These are phyloP conservation scores for Candida ficus DNA, from an alignment of 805 yeast species.

Conservation along the genomic window DNA sequence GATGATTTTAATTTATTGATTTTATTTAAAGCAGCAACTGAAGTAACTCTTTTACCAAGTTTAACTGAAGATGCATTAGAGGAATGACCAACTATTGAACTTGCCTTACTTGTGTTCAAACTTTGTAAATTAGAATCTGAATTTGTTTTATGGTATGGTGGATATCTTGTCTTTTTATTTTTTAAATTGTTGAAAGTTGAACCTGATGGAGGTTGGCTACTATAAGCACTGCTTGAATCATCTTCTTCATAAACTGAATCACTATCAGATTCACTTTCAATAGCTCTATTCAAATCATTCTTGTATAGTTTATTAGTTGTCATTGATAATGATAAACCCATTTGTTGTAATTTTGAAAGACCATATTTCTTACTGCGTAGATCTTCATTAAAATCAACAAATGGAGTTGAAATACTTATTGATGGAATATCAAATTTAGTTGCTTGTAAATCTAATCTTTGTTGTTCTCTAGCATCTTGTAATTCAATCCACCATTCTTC, in stretches of 20 bases:
- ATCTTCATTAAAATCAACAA: conserved; percentile 17
- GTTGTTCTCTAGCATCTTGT: conserved; percentile 46
- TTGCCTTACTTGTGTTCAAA: not conserved
- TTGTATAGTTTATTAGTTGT: conserved; percentile 49
- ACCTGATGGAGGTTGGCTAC: conserved; percentile 7
- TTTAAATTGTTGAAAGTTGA: not conserved
- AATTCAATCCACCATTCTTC: conserved; percentile 87
- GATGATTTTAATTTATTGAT: conserved; percentile 16
- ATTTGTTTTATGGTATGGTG: not conserved
- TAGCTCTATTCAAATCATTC: conserved; percentile 22
- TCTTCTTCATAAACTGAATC: conserved; percentile 23
- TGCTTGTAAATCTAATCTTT: conserved; percentile 13
- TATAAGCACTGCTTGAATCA: conserved; percentile 18
- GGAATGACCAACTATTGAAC: too few species aligned
- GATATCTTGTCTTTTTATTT: too few species aligned
- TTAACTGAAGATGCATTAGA: not conserved
- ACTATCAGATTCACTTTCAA: conserved; percentile 25
- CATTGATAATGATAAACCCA: conserved; percentile 79
- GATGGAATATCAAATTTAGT: conserved; percentile 30
- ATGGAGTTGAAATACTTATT: conserved; percentile 27
- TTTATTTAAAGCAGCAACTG: conserved; percentile 10
- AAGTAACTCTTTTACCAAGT: not conserved
- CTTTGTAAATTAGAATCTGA: not conserved
- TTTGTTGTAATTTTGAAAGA: conserved; percentile 62
- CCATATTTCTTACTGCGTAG: conserved; percentile 28